Base-by-base conservation (phyloP, 1,284 basidiomycete species). In the Calocybe gambosa region DNA sequence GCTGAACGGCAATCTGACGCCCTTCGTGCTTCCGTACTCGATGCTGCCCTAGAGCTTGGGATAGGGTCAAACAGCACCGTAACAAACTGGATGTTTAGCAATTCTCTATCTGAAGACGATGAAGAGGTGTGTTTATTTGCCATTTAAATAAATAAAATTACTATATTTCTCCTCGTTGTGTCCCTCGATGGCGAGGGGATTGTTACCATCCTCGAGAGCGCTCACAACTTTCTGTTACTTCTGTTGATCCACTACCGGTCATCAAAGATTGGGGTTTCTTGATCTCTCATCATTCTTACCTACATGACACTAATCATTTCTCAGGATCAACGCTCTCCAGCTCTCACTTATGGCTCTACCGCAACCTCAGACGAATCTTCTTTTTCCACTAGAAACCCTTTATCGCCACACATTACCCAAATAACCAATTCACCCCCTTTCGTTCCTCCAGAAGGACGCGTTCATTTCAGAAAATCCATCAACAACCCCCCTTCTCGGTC, bases 21-120 rank as follows among this genome's bases (percentile, higher is more conserved):
- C 18, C 65, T 86, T 16, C 73, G 83, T 18, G 82, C 83, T 1
- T 85, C 82, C 12, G 82, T 86, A 29, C 71, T 85, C 34, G 82
- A 86, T 55, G 80, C 71, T 18, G 83, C 83, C 5, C 66, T 86
- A 25, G 69, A 81, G 55, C 70, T 86, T 7, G 83, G 83, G 4
- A 58, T 85, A 13, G 74, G 74, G 19, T 69, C 61, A 29, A 82
- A 72, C 50, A 66, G 70, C 19, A 69, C 75, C 12, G 77, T 85
- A 18, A 73, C 79, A 5, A 69, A 78, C 50, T 83, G 82, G 79
- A 82, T 86, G 58, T 84, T 85, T 59, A 78, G 70, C 42, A 75
- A 78, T 52, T 60, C 75, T 0, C 58, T 81, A 20, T 61, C 64
- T 19, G 82, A 86, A 34, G 82, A 81, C 20, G 76, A 66, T 1